phyloP scores from a whole-genome alignment of 164 flowering plant genomes.

The Platanus orientalis region DNA sequence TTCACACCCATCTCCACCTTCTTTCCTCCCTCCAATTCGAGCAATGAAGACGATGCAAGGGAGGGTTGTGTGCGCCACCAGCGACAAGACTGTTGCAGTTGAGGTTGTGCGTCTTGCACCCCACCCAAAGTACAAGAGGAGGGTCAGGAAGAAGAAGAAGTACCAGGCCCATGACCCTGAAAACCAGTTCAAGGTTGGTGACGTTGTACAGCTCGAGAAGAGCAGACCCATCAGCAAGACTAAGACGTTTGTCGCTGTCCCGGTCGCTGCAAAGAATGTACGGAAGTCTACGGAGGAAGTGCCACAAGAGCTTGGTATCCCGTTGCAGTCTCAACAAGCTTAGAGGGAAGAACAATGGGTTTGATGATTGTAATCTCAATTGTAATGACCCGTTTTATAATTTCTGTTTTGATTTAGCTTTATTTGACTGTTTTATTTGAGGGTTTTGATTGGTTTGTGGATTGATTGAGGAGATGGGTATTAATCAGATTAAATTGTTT shows the following conservation, averaged over 20 bases:
- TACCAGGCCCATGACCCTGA: conserved; percentile 92
- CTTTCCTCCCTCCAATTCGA: conserved; percentile 38
- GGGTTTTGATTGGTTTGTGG: no score
- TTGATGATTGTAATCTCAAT: not conserved
- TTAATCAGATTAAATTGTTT: no score
- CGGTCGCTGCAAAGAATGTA: conserved; percentile 25
- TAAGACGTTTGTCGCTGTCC: conserved; percentile 65
- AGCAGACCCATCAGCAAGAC: conserved; percentile 86
- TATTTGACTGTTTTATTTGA: no score
- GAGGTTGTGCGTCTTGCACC: conserved; percentile 69
- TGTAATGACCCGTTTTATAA: not conserved
- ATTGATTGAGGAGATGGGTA: no score
- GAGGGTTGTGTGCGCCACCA: conserved; percentile 68
- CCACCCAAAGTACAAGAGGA: conserved; percentile 85
- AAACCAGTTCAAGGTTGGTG: conserved; percentile 78
- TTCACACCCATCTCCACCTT: conserved; percentile 17
- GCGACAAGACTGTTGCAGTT: conserved; percentile 79
- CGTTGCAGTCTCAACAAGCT: conserved; percentile 4
- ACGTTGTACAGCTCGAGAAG: conserved; percentile 66
- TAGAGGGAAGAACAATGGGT: not conserved
- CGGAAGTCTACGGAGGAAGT: not conserved
- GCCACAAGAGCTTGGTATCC: conserved; percentile 1
- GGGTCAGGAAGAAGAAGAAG: conserved; percentile 86
- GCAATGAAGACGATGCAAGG: conserved; percentile 75
- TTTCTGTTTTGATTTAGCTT: not conserved